phyloP scores from a whole-genome alignment of 75 land plant genomes.

The Larix kaempferi region DNA sequence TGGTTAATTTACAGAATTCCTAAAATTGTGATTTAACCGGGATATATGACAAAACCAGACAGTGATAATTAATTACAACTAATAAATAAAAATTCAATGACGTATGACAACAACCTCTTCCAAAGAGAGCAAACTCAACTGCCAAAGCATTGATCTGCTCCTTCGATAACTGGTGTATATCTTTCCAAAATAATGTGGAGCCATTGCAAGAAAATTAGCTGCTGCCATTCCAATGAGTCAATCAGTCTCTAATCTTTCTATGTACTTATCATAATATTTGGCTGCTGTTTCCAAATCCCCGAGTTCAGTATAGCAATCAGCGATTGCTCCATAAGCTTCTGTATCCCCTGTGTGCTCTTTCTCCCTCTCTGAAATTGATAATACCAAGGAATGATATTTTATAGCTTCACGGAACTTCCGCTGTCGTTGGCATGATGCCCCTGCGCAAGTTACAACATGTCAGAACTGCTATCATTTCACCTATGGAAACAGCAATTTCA shows the following conservation, averaged over 20 bases:
- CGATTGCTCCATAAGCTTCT: slow-evolving; percentile 96
- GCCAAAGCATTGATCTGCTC: too few species aligned
- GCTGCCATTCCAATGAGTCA: slow-evolving; percentile 2
- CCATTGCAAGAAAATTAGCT: not conserved
- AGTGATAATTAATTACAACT: too few species aligned
- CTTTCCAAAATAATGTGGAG: too few species aligned
- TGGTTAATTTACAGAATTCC: too few species aligned
- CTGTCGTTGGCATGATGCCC: slow-evolving; percentile 90
- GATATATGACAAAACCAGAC: too few species aligned
- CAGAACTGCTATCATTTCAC: too few species aligned
- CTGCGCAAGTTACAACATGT: slow-evolving; percentile 29
- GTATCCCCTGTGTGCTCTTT: slow-evolving; percentile 76
- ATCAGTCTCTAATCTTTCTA: slow-evolving; percentile 73
- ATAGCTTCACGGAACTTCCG: slow-evolving; percentile 90
- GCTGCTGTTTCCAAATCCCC: slow-evolving; percentile 91
- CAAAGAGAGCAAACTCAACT: too few species aligned
- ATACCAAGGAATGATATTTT: slow-evolving; percentile 79
- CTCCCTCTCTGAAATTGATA: slow-evolving; percentile 51
- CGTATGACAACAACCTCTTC: too few species aligned
- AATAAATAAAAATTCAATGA: too few species aligned
- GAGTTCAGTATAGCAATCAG: slow-evolving; percentile 94
- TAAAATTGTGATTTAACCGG: too few species aligned
- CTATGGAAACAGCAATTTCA: not conserved
- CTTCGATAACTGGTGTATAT: too few species aligned
- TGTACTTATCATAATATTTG: slow-evolving; percentile 83